phyloP scores from a whole-genome alignment of 495 filamentous ascomycete species.

The Hypoxylon crocopeplum region DNA sequence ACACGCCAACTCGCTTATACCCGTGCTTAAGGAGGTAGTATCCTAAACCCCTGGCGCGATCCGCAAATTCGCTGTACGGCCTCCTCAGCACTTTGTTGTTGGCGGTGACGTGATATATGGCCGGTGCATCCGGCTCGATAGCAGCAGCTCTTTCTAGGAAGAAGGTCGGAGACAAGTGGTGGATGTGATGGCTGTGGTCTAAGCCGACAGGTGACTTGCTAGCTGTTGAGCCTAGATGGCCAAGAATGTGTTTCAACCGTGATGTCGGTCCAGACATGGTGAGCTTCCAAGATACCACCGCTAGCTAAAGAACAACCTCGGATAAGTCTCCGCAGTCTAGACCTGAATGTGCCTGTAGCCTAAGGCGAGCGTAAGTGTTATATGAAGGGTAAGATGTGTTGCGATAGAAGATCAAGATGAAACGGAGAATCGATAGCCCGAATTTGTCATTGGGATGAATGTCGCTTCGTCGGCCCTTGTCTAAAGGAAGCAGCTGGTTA shows the following conservation, averaged over 20 bases:
- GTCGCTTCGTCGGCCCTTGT: too few species aligned
- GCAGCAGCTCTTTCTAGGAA: conserved; percentile 87
- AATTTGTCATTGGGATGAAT: too few species aligned
- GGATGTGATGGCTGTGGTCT: conserved; percentile 68
- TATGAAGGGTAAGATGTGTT: background rate
- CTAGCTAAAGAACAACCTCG: background rate
- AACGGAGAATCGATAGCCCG: too few species aligned
- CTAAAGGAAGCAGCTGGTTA: background rate
- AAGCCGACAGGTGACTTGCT: conserved; percentile 43
- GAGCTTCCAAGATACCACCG: background rate
- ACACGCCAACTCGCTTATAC: conserved; percentile 75
- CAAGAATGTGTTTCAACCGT: conserved; percentile 61
- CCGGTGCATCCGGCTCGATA: conserved; percentile 88
- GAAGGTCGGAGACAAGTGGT: conserved; percentile 85
- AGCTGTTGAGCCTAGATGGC: conserved; percentile 63
- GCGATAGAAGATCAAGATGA: background rate
- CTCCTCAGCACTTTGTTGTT: conserved; percentile 74
- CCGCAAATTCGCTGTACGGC: conserved; percentile 80
- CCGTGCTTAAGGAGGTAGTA: conserved; percentile 81
- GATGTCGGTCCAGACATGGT: conserved; percentile 56
- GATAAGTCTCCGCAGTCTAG: background rate
- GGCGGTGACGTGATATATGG: conserved; percentile 86
- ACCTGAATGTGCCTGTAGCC: background rate
- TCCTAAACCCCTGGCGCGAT: conserved; percentile 83
- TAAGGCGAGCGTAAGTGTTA: background rate